Conservation (phyloP, 73 alveolate genomes). For the Urostyla sp. region DNA sequence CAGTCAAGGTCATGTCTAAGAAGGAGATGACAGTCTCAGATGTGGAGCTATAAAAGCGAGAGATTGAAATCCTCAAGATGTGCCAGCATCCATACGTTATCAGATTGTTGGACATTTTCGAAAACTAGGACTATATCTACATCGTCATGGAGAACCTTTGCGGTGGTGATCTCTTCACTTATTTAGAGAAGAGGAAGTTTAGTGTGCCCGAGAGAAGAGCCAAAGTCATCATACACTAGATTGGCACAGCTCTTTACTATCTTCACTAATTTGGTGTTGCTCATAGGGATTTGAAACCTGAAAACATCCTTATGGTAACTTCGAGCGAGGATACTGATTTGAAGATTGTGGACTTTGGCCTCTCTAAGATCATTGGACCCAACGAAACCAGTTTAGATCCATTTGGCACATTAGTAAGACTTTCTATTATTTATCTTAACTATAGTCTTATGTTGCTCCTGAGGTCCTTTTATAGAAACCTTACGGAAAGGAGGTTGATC, state of each 20-base stretch:
- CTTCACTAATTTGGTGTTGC: conserved; percentile 88
- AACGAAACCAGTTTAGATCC: conserved; percentile 87
- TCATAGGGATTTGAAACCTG: conserved; percentile 90
- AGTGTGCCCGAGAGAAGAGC: conserved; percentile 79
- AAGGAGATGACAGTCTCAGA: conserved; percentile 85
- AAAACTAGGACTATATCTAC: conserved; percentile 76
- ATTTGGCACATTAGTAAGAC: conserved; percentile 79
- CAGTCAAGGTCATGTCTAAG: conserved; percentile 86
- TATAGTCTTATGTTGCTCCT: conserved; percentile 87
- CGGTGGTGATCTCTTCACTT: conserved; percentile 92
- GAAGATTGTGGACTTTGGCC: conserved; percentile 88
- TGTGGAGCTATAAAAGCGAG: conserved; percentile 85
- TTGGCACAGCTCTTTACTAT: conserved; percentile 81
- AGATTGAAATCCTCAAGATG: conserved; percentile 89
- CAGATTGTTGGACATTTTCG: conserved; percentile 86
- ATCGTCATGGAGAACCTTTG: conserved; percentile 86
- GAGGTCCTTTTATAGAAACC: conserved; percentile 85
- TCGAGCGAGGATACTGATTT: conserved; percentile 74
- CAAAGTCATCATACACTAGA: conserved; percentile 71
- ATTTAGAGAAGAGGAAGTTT: conserved; percentile 77
- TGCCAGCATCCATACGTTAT: conserved; percentile 93
- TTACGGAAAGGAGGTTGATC: conserved; percentile 80
- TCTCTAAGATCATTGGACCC: conserved; percentile 90
- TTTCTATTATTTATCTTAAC: not conserved
- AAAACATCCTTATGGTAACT: conserved; percentile 81